phyloP scores from a whole-genome alignment of 345 rosid genomes.

The Kernera saxatilis region DNA sequence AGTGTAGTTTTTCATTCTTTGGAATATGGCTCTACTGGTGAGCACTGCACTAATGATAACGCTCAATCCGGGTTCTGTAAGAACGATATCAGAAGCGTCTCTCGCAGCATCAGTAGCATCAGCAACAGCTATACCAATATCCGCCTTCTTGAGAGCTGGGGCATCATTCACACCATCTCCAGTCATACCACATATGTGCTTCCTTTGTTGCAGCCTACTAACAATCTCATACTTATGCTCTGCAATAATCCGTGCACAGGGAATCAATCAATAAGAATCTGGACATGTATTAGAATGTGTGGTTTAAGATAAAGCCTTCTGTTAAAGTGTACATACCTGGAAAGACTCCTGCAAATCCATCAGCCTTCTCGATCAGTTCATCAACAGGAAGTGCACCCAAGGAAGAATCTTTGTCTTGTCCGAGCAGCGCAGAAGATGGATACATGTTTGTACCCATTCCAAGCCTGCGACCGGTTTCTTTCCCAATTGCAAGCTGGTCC shows the following conservation, averaged over 20 bases:
- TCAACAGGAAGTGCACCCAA: slow-evolving; percentile 76
- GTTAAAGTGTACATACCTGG: slow-evolving; percentile 44
- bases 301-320: neutral
- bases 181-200: slow-evolving; percentile 93
- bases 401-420: slow-evolving; percentile 75
- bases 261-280: neutral
- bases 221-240: slow-evolving; percentile 95
- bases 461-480: slow-evolving; percentile 94
- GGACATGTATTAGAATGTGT: neutral
- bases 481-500: slow-evolving; percentile 90
- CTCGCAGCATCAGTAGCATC: slow-evolving; percentile 98
- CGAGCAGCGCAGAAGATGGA: slow-evolving; percentile 84
- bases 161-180: slow-evolving; percentile 98
- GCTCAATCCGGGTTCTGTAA: slow-evolving; percentile 91
- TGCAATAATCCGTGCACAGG: slow-evolving; percentile 13
- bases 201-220: slow-evolving; percentile 73
- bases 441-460: slow-evolving; percentile 99
- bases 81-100: slow-evolving; percentile 90
- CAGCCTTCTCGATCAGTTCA: slow-evolving; percentile 91
- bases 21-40: slow-evolving; percentile 90
- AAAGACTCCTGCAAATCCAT: slow-evolving; percentile 93
- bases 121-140: slow-evolving; percentile 93
- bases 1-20: slow-evolving; percentile 96
- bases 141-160: slow-evolving; percentile 91
- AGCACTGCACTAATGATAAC: slow-evolving; percentile 90